Conservation (phyloP, 768 basidiomycete genomes). For the Tephrocybe sp. region DNA sequence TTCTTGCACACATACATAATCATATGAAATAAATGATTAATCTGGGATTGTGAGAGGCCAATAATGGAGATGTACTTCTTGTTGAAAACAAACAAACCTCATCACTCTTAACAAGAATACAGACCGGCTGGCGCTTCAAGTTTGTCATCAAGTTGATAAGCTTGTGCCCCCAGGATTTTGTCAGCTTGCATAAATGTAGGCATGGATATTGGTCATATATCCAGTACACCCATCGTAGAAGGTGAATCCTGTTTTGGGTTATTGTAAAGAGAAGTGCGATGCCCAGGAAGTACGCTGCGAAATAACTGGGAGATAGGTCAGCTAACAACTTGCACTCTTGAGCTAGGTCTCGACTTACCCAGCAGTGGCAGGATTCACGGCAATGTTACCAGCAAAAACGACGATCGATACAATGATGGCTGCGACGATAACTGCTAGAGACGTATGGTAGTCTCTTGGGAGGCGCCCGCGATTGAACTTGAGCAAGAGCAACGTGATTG, state of each 20-base stretch:
- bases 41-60: constrained; percentile 35
- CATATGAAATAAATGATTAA: constrained; percentile 62
- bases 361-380: constrained; percentile 51
- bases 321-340: not conserved
- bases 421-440: constrained; percentile 37
- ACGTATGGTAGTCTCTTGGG: constrained; percentile 37
- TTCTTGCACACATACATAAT: constrained; percentile 64
- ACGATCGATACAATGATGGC: constrained; percentile 39
- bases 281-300: constrained; percentile 56
- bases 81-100: constrained; percentile 43
- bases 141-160: constrained; percentile 44
- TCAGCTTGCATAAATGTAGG: constrained; percentile 38
- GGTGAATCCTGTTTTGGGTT: constrained; percentile 51
- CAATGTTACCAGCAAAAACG: constrained; percentile 59
- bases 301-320: constrained; percentile 42
- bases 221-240: constrained; percentile 59
- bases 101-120: constrained; percentile 60
- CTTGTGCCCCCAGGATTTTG: constrained; percentile 38
- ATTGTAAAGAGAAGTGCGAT: constrained; percentile 45
- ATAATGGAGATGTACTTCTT: not conserved
- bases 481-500: constrained; percentile 54
- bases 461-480: constrained; percentile 66
- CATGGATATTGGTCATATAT: constrained; percentile 56
- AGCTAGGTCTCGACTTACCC: constrained; percentile 38
- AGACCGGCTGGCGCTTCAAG: constrained; percentile 52